Evolutionary conservation across 176 grass and related monocot species (phyloP), one percentile per base, ranked within the genome.

Genomic region (Oryza meyeriana): DNA sequence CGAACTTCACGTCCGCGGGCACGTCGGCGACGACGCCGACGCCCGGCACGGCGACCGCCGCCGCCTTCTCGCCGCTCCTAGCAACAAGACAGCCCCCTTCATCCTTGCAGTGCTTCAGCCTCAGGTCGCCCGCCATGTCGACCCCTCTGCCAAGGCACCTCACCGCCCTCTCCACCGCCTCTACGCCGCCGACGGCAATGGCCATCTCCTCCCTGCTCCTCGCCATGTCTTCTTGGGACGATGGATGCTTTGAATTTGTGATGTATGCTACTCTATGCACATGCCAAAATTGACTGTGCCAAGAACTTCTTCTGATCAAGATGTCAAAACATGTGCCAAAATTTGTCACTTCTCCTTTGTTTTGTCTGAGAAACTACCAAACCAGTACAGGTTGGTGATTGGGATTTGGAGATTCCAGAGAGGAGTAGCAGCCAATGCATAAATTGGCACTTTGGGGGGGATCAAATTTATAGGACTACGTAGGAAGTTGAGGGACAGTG

Each of bases 71-170:
- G 25, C 80, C 61, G 36, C 72, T 90, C 67, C 89, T 58, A 35
- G 75, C 72, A 12, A 91, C 79, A 11, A 98, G 64, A 39, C 88
- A 68, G 1, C 85, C 90, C 4, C 82, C 91, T 4, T 27, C 79
- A 5, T 66, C 74, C 75, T 94, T 91, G 88, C 92, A 93, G 83
- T 95, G 87, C 85, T 93, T 94, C 66, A 89, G 79, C 79, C 87
- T 81, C 35, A 93, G 87, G 81, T 98, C 93, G 38, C 76, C 75
- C 0, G 92, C 35, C 63, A 98, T 91, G 71, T 98, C 96, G 69
- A 98, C 71, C 8, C 96, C 96, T 78, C 18, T 85, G 38, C 96
- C 96, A 33, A 98, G 81, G 81, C 82, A 93, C 59, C 72, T 71
- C 85, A 84, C 52, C 29, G 93, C 92, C 12, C 67, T 86, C 80